Evolutionary conservation across 345 rosid species (phyloP), one percentile per base, ranked within the genome.

Genomic region (Noccaea caerulescens): DNA sequence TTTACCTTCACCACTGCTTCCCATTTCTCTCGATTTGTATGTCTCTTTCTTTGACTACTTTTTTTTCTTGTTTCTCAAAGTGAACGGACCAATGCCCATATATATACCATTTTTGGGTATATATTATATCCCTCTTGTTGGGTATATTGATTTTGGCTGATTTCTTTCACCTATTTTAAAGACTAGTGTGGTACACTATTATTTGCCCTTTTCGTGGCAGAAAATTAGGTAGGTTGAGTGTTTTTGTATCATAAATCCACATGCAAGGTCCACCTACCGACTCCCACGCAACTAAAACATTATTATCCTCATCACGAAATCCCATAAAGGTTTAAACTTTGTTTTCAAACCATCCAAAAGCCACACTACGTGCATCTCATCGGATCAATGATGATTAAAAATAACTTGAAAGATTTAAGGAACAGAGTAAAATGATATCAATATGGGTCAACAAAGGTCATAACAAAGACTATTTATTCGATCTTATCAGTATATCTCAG

Each of bases 1-100:
- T 55, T 80, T 73, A 5, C 78, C 75, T 71, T 62, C 59, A 72
- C 77, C 77, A 36, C 8, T 73, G 4, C 1, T 55, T 13, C 45
- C 66, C 79, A 69, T 69, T 27, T 25, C 6, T 74, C 62, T 36
- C 12, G 56, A 42, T 38, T 14, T 14, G 58, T 25, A 27, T 65
- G 8, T n/a, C 6, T 58, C 56, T 8, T n/a, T 36, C 2, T 58
- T 7, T 25, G 3, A 25, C 27, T 25, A 25, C 27, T 60, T 2
- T 60, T 0, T 23, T 37, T 1, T 0, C 10, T 43, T 18, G 34
- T 34, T 44, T 42, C 38, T 33, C 47, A 3, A 1, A 4, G 7
- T 7, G 7, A 11, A 46, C 10, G 49, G 47, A 62, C 41, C 56
- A 51, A 43, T 43, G 30, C 12, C 12, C 7, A 54, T 33, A 32